Base-by-base conservation (phyloP, 2,329 filamentous ascomycete species). In the Alternaria ventricosa region DNA sequence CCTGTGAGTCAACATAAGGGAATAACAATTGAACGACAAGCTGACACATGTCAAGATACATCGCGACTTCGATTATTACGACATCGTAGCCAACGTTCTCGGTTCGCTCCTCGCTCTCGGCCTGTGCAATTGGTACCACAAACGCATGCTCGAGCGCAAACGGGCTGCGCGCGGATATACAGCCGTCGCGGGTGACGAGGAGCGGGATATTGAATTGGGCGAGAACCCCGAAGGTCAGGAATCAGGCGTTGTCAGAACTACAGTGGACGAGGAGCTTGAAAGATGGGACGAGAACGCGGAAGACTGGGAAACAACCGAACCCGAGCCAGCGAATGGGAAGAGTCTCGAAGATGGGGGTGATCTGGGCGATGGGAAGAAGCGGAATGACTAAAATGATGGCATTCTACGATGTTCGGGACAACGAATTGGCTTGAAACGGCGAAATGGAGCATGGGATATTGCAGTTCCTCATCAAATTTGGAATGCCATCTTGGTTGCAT, bases 251-350 rank as follows among this genome's bases (percentile, higher is more conserved):
- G 83, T 75, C 4, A 70, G 76, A 13, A 74, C 74, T 7, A 79
- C 78, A 1, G 79, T 97, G 20, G 94, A 96, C 71, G 88, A 95
- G 63, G 92, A 96, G 82, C 87, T 97, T 8, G 94, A 97, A 76
- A 93, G 95, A 70, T 97, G 94, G 94, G 94, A 97, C 75, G 94
- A 97, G 82, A 96, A 97, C 79, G 86, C 84, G 1, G 87, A 88
- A 63, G 87, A 89, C 71, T 91, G 88, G 89, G 88, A 90, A 55
- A 86, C 87, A 3, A 88, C 88, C 28, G 88, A 82, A 45, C 77
- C 75, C 6, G 76, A 73, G 43, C 64, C 67, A 13, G 55, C 71
- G 7, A 79, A 74, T 55, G 74, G 73, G 20, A 75, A 59, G 55
- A 58, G 49, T 18, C 49, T 70, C 50, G 64, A 70, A 8, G 73